Evolutionary conservation across 148 eudicot genomes (phyloP).

Genomic region (Camellia lanceoleosa): DNA sequence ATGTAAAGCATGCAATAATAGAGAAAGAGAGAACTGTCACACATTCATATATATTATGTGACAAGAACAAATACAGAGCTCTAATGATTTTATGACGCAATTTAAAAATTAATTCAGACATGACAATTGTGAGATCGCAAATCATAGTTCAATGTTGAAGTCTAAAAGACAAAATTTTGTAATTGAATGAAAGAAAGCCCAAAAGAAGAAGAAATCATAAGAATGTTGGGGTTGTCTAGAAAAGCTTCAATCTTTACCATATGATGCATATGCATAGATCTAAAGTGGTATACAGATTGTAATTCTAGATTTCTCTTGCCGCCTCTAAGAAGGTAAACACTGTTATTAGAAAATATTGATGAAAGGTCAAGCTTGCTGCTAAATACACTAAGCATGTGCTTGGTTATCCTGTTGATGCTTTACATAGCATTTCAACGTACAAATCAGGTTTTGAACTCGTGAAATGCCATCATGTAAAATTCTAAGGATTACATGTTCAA

Average conservation of each 20-base stretch:
- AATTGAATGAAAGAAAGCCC: not conserved
- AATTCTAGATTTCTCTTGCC: not conserved
- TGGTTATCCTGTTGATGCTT: not conserved
- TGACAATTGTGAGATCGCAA: not conserved
- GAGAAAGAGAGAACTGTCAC: not conserved
- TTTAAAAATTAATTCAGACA: not conserved
- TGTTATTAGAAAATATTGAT: not conserved
- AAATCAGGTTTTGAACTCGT: not conserved
- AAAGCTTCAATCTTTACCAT: not conserved
- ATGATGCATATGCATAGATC: not conserved
- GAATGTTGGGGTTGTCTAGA: not conserved
- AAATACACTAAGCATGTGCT: not conserved
- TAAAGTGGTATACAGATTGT: not conserved
- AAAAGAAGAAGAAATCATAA: not conserved
- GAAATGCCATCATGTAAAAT: not conserved
- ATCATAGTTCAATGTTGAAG: not conserved
- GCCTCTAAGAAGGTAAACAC: not conserved
- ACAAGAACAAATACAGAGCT: not conserved
- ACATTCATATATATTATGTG: not conserved
- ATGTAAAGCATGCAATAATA: not conserved
- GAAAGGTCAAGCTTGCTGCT: not conserved
- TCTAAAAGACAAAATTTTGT: not conserved
- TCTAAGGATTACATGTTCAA: not conserved
- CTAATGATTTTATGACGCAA: not conserved
- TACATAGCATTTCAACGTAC: not conserved